Conservation (phyloP, 2,329 filamentous ascomycete species). For the Penicillium rolfsii region DNA sequence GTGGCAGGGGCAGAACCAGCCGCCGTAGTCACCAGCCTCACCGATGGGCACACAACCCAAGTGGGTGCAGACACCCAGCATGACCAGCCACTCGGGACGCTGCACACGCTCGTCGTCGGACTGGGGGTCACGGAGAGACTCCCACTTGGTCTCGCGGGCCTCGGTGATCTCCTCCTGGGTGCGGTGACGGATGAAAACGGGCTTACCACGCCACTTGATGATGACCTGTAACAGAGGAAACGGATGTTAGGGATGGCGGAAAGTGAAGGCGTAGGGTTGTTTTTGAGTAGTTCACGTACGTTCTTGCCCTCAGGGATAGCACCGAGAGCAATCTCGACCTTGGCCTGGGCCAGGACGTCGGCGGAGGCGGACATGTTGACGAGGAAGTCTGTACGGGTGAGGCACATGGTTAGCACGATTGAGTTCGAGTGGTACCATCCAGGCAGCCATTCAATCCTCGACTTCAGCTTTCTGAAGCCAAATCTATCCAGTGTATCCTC, state of each 20-base stretch:
- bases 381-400: slow-evolving; percentile 76
- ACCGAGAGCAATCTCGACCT: slow-evolving; percentile 94
- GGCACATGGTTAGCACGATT: slow-evolving; percentile 32
- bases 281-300: slow-evolving; percentile 60
- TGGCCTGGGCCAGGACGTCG: slow-evolving; percentile 97
- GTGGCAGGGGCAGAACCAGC: slow-evolving; percentile 99
- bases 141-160: slow-evolving; percentile 84
- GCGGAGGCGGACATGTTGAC: slow-evolving; percentile 99
- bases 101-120: slow-evolving; percentile 89
- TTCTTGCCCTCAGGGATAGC: slow-evolving; percentile 99
- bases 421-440: background rate
- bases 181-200: slow-evolving; percentile 99
- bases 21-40: slow-evolving; percentile 95
- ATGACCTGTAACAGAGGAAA: slow-evolving; percentile 68
- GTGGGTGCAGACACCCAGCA: slow-evolving; percentile 99
- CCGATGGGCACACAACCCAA: slow-evolving; percentile 98
- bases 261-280: background rate
- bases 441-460: background rate
- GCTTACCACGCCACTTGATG: slow-evolving; percentile 99
- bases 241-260: slow-evolving; percentile 18
- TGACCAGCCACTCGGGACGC: slow-evolving; percentile 98
- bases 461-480: background rate
- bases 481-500: background rate
- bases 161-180: slow-evolving; percentile 91
- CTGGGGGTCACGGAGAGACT: slow-evolving; percentile 87